Evolutionary conservation across 179 eudicot genomes (phyloP), one percentile per base, ranked within the genome.

Genomic region (Amaranthus tricolor): DNA sequence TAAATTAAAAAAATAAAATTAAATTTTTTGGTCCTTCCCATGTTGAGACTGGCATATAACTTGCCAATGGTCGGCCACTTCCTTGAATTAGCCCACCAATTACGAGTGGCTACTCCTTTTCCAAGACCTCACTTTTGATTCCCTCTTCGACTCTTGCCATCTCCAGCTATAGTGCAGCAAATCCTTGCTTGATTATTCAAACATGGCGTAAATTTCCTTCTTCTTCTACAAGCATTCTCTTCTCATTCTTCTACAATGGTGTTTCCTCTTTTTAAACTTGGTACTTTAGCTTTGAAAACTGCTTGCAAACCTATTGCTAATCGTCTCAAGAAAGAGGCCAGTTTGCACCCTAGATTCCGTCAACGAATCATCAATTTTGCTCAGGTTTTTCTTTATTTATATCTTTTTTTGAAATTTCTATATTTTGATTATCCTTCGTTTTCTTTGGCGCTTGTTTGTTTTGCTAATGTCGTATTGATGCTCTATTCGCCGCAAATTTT

Each of bases 261-360:
- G 47, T 74, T 88, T 40, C 95, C 95, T 14, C 49, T 88, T 1
- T 40, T 82, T 31, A 90, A 90, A 79, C 85, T 90, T 7, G 95
- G 89, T 10, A 85, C 88, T 8, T 85, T 90, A 16, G 84, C 80
- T 3, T 68, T 90, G 53, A 88, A 84, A 78, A 88, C 92, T 49
- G 60, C 82, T 9, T 79, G 86, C 73, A 90, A 90, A 55, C 95
- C 94, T 64, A 84, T 90, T 45, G 92, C 90, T 44, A 72, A 71
- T 70, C 84, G 95, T 5, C 78, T 90, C 75, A 90, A 88, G 71
- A 81, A 81, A 63, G 78, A 86, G 66, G 95, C 95, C 43, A 89
- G 84, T 21, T 63, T 74, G 59, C 89, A 90, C 69, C 95, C 95
- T 68, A 84, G 72, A 58, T 88, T 90, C 59, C 88, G 92, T 48